These are phyloP conservation scores for Trichaptum fuscoviolaceum DNA, from an alignment of 768 basidiomycete genomes.

Conservation along the genomic window DNA sequence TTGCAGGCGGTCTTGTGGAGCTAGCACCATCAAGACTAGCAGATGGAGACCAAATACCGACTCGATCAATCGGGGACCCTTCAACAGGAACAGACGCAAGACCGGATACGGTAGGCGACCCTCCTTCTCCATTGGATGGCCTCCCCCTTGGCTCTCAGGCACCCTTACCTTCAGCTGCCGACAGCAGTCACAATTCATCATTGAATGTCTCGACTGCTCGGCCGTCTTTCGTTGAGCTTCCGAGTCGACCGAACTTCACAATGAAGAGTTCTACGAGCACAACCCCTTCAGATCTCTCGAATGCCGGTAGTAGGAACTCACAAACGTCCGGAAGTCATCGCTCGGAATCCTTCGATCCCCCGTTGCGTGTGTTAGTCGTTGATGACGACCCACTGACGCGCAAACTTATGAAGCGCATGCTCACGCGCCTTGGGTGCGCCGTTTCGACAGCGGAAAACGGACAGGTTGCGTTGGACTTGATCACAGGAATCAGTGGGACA, in stretches of 20 bases:
- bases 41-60: conserved; percentile 28
- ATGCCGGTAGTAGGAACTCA: not conserved
- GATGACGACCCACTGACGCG: conserved; percentile 82
- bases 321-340: not conserved
- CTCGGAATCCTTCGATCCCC: conserved; percentile 33
- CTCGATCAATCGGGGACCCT: conserved; percentile 38
- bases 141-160: conserved; percentile 5
- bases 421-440: conserved; percentile 70
- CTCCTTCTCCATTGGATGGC: conserved; percentile 9
- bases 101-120: conserved; percentile 4
- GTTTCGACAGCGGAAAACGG: conserved; percentile 87
- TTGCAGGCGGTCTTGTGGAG: conserved; percentile 53
- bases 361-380: conserved; percentile 68
- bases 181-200: conserved; percentile 11
- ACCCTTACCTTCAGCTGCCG: conserved; percentile 3
- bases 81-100: conserved; percentile 32
- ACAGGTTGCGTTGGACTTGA: conserved; percentile 66
- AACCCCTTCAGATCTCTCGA: conserved; percentile 8
- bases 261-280: not conserved
- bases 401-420: conserved; percentile 72
- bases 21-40: conserved; percentile 39
- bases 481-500: conserved; percentile 24
- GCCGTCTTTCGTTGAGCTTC: conserved; percentile 16
- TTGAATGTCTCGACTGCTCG: conserved; percentile 14
- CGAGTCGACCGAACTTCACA: conserved; percentile 18